Conservation (phyloP, 352 stramenopile genomes). For the Phytophthora chlamydospora region DNA sequence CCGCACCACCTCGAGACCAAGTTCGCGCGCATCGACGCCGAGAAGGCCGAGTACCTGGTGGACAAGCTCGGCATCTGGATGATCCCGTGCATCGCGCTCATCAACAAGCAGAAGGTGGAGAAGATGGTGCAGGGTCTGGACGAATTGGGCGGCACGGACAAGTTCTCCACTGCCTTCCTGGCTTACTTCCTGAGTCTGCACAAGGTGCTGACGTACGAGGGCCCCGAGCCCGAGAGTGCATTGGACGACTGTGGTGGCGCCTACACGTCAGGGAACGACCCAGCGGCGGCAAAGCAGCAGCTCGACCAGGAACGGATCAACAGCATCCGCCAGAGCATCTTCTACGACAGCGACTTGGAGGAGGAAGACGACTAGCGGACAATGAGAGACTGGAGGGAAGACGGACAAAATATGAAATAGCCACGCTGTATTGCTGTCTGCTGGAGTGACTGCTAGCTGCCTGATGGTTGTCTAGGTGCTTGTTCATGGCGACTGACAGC, state of each 20-base stretch:
- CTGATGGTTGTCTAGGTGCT: slow-evolving; percentile 19
- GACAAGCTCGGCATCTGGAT: slow-evolving; percentile 96
- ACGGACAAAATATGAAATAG: slow-evolving; percentile 29
- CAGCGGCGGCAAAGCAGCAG: slow-evolving; percentile 38
- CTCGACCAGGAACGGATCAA: slow-evolving; percentile 58
- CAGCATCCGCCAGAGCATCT: slow-evolving; percentile 85
- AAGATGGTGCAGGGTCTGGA: slow-evolving; percentile 97
- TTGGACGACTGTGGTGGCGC: slow-evolving; percentile 69
- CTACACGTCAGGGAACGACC: slow-evolving; percentile 51
- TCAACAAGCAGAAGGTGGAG: slow-evolving; percentile 95
- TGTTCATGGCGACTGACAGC: slow-evolving; percentile 4
- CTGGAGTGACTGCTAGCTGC: slow-evolving; percentile 8
- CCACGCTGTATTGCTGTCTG: slow-evolving; percentile 26
- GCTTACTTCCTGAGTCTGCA: slow-evolving; percentile 93
- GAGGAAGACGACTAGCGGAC: slow-evolving; percentile 65
- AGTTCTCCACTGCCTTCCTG: slow-evolving; percentile 93
- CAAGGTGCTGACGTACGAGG: slow-evolving; percentile 97
- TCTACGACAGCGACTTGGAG: slow-evolving; percentile 86
- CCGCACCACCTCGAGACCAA: slow-evolving; percentile 93
- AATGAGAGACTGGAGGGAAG: neutral
- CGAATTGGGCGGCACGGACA: slow-evolving; percentile 93
- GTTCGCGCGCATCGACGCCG: slow-evolving; percentile 96
- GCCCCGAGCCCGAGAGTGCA: slow-evolving; percentile 71
- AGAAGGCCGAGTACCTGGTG: slow-evolving; percentile 97
- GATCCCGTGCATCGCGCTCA: slow-evolving; percentile 96